Conservation (phyloP, 495 filamentous ascomycete genomes). For the Trichoderma virens region DNA sequence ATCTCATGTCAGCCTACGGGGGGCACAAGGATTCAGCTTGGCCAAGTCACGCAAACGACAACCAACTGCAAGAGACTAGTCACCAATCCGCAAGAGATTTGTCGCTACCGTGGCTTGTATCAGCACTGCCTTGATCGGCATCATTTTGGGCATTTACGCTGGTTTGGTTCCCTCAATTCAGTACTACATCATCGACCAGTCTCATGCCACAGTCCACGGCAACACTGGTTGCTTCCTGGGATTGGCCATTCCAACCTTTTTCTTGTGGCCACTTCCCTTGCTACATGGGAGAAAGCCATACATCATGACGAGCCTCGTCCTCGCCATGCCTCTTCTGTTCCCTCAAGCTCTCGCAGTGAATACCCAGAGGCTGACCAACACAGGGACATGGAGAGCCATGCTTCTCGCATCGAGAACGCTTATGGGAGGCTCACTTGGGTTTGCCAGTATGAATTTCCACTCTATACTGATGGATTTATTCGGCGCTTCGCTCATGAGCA, state of each 20-base stretch:
- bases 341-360: constrained; percentile 61
- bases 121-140: constrained; percentile 59
- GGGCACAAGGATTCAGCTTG: constrained; percentile 43
- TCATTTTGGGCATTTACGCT: constrained; percentile 65
- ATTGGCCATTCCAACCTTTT: constrained; percentile 56
- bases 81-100: constrained; percentile 53
- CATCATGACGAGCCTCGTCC: constrained; percentile 51
- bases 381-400: constrained; percentile 46
- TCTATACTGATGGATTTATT: constrained; percentile 65
- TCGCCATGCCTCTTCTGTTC: constrained; percentile 66
- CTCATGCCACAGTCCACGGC: constrained; percentile 59
- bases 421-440: constrained; percentile 61
- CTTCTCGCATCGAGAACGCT: constrained; percentile 54
- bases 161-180: constrained; percentile 69
- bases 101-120: constrained; percentile 60
- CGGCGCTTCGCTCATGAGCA: constrained; percentile 62
- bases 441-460: constrained; percentile 68
- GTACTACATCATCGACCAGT: constrained; percentile 58
- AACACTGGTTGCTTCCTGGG: constrained; percentile 65
- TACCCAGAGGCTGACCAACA: constrained; percentile 45
- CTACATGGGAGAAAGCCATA: constrained; percentile 72
- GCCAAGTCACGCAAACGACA: constrained; percentile 43
- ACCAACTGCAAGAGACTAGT: constrained; percentile 59
- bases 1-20: constrained; percentile 30
- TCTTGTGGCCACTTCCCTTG: constrained; percentile 69